Evolutionary conservation across 139 green algal species (phyloP).

Genomic region (Chlorella sp.): DNA sequence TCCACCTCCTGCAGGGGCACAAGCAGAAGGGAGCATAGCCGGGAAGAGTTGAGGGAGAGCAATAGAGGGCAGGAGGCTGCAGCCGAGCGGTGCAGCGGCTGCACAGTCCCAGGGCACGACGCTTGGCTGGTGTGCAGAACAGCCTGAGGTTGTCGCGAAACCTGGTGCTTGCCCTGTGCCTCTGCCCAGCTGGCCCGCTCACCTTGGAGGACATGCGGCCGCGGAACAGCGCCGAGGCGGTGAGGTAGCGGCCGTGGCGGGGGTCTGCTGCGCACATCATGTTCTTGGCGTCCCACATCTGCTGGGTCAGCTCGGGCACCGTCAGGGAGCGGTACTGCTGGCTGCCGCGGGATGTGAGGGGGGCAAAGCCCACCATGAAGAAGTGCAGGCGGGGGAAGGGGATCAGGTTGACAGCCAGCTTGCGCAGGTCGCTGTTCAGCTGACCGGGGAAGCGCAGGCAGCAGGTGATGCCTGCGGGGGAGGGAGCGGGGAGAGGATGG

Average conservation of each 20-base stretch:
- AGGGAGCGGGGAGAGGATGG: not conserved
- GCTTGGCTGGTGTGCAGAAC: not conserved
- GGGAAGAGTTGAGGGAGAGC: not conserved
- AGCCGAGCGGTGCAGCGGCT: not conserved
- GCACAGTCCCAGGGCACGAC: not conserved
- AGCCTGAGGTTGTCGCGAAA: not conserved
- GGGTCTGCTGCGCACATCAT: slow-evolving; percentile 99
- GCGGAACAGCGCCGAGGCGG: slow-evolving; percentile 96
- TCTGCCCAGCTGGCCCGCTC: not conserved
- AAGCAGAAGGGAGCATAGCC: slow-evolving; percentile 4
- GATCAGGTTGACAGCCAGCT: slow-evolving; percentile 99
- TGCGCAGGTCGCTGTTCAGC: slow-evolving; percentile 99
- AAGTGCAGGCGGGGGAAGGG: slow-evolving; percentile 99
- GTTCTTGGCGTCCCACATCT: slow-evolving; percentile 99
- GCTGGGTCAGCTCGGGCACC: slow-evolving; percentile 99
- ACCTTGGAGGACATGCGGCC: slow-evolving; percentile 97
- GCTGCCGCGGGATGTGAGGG: slow-evolving; percentile 94
- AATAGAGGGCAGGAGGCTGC: too few relatives aligned
- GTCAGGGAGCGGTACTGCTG: slow-evolving; percentile 97
- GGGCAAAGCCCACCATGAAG: slow-evolving; percentile 98
- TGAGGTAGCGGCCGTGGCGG: slow-evolving; percentile 98
- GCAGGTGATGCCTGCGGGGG: slow-evolving; percentile 92
- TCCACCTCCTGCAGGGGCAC: slow-evolving; percentile 82
- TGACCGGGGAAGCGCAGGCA: slow-evolving; percentile 99
- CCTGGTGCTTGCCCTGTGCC: slow-evolving; percentile 1